A percentile compares a stretch with the other conserved stretches of the same genome.
Evolutionary conservation across 2,329 filamentous ascomycete species (phyloP).

Genomic region (Fusarium transvaalense): DNA sequence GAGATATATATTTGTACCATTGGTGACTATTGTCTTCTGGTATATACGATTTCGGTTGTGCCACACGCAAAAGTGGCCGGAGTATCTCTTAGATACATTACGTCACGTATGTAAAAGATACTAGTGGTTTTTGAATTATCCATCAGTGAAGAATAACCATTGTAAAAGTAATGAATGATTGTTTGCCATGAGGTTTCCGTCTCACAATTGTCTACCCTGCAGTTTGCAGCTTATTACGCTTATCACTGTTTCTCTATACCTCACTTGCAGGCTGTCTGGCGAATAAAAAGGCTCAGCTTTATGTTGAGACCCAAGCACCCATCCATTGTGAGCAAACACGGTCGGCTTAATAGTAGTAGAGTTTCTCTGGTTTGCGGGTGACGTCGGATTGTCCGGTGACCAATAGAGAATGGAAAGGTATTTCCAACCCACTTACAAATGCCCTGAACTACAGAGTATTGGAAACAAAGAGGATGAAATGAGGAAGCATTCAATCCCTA

Average conservation of each 20-base stretch:
- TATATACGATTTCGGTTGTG: background rate
- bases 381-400: background rate
- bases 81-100: background rate
- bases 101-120: background rate
- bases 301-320: background rate
- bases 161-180: background rate
- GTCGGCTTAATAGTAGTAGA: background rate
- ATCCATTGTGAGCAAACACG: background rate
- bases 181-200: background rate
- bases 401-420: background rate
- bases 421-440: background rate
- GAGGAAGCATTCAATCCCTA: too few species aligned
- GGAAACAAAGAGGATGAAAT: too few species aligned
- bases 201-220: background rate
- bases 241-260: background rate
- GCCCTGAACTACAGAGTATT: too few species aligned
- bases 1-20: too few species aligned
- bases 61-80: background rate
- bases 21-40: background rate
- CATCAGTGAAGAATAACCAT: background rate
- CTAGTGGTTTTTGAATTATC: background rate
- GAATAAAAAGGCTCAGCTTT: background rate
- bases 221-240: background rate
- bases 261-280: background rate
- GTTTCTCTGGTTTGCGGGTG: background rate